These are phyloP conservation scores for Leccinum disarticulatum DNA, from an alignment of 768 basidiomycete species.

Conservation along the genomic window DNA sequence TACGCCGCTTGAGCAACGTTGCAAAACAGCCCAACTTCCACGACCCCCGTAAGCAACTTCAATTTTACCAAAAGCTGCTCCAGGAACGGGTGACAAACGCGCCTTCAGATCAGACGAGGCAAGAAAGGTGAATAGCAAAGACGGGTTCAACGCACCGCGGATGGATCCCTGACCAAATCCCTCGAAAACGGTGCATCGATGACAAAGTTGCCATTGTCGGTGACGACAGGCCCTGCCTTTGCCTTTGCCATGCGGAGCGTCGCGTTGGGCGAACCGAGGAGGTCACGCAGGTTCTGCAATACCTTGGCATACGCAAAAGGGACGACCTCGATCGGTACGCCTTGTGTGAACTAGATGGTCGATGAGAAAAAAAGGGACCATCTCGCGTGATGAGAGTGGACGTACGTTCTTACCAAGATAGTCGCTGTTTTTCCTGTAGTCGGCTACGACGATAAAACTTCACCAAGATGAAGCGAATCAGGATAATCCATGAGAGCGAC, in stretches of 20 bases:
- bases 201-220: conserved; percentile 96
- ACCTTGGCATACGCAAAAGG: conserved; percentile 95
- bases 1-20: conserved; percentile 93
- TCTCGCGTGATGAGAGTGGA: conserved; percentile 7
- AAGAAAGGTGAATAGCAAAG: not conserved
- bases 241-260: conserved; percentile 90
- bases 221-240: conserved; percentile 93
- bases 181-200: conserved; percentile 92
- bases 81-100: too few species aligned
- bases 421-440: conserved; percentile 90
- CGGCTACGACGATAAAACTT: conserved; percentile 83
- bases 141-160: conserved; percentile 39
- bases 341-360: conserved; percentile 65
- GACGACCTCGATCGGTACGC: conserved; percentile 95
- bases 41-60: conserved; percentile 95
- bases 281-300: conserved; percentile 62
- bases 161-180: conserved; percentile 66
- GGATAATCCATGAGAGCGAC: not conserved
- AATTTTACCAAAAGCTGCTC: conserved; percentile 71
- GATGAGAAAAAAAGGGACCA: not conserved
- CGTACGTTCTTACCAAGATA: conserved; percentile 80
- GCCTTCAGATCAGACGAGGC: not conserved
- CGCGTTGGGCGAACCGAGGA: conserved; percentile 66
- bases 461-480: conserved; percentile 53
- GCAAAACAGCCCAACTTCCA: conserved; percentile 99